These are phyloP conservation scores for barley (Hordeum vulgare) DNA, from an alignment of 176 grass and related monocot species.

Conservation along the genomic window DNA sequence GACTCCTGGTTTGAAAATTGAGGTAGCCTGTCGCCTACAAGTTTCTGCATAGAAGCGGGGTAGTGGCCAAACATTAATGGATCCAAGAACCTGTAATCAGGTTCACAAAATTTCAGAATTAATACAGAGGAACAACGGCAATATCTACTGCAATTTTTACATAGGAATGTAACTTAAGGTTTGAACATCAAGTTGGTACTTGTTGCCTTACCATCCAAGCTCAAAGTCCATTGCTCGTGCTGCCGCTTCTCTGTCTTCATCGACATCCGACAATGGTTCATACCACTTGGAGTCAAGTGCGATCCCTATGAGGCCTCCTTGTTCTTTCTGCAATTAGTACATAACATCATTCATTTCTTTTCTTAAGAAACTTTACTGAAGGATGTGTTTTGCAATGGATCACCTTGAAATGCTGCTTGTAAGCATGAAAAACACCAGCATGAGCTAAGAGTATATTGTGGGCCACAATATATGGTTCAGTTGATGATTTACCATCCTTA, in stretches of 20 bases:
- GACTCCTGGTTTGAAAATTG: constrained; percentile 53
- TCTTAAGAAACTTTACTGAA: not conserved
- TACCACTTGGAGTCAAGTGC: constrained; percentile 89
- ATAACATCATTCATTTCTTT: not conserved
- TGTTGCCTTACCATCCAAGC: constrained; percentile 73
- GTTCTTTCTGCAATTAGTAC: constrained; percentile 47
- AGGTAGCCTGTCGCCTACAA: constrained; percentile 71
- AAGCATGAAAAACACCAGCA: constrained; percentile 62
- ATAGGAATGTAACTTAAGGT: not conserved
- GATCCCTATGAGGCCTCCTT: constrained; percentile 59
- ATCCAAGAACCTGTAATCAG: constrained; percentile 73
- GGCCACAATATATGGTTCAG: constrained; percentile 80
- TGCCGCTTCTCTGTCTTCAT: constrained; percentile 73
- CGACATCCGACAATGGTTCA: constrained; percentile 55
- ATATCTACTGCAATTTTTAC: not conserved
- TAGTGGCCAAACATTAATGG: constrained; percentile 85
- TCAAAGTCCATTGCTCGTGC: constrained; percentile 85
- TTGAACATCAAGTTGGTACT: not conserved
- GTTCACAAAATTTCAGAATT: constrained; percentile 17
- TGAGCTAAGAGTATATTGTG: constrained; percentile 84
- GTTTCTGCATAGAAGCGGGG: constrained; percentile 70
- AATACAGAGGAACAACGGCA: not conserved
- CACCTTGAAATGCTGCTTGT: constrained; percentile 78
- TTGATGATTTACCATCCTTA: constrained; percentile 68
- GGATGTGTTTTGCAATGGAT: not conserved